These are phyloP conservation scores for Vickermania spadyakhi DNA, from an alignment of 208 protist species.

Conservation along the genomic window DNA sequence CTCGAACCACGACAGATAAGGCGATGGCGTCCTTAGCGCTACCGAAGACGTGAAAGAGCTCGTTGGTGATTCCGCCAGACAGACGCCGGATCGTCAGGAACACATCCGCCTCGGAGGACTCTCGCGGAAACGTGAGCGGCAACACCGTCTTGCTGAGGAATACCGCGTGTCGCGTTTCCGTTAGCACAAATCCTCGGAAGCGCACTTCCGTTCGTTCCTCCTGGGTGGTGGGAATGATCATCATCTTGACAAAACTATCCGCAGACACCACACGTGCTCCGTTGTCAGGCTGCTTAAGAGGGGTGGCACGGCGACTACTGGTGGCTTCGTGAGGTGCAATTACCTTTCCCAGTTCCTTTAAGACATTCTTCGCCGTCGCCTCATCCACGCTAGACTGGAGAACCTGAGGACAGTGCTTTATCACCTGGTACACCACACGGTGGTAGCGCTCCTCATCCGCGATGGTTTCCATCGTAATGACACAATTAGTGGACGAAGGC, in stretches of 20 bases:
- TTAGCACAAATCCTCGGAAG: constrained; percentile 1
- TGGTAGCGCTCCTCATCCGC: background rate
- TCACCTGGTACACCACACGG: background rate
- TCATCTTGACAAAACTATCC: constrained; percentile 21
- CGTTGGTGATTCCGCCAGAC: constrained; percentile 85
- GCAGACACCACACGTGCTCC: constrained; percentile 24
- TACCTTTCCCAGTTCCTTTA: background rate
- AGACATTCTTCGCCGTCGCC: background rate
- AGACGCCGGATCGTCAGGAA: constrained; percentile 51
- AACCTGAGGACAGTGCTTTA: background rate
- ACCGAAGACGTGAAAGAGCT: constrained; percentile 81
- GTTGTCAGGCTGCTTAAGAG: constrained; percentile 20
- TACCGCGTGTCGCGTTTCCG: background rate
- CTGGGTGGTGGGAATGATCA: background rate
- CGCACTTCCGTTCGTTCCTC: background rate
- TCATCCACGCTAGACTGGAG: background rate
- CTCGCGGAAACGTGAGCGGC: background rate
- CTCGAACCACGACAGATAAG: constrained; percentile 70
- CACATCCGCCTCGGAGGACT: constrained; percentile 1
- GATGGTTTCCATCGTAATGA: background rate
- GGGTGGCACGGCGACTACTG: constrained; percentile 6
- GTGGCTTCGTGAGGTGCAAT: background rate
- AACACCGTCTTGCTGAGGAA: background rate
- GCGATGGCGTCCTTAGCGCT: constrained; percentile 10
- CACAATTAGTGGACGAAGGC: background rate